These are phyloP conservation scores for Aureobasidium mangrovei DNA, from an alignment of 2,329 filamentous ascomycete species.

Conservation along the genomic window DNA sequence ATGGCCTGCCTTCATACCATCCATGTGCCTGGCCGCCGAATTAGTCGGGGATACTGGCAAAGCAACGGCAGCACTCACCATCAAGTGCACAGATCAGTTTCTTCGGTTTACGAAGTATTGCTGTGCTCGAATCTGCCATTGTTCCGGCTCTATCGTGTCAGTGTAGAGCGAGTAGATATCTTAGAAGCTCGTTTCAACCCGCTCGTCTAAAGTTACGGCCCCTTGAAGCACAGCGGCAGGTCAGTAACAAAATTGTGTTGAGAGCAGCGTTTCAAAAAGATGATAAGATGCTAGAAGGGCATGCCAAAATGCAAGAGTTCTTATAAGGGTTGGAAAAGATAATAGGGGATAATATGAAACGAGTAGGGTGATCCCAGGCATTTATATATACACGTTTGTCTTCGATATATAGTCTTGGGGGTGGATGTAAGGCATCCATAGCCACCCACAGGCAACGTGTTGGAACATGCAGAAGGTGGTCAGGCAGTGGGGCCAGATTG, in stretches of 20 bases:
- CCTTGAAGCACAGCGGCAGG: too few relatives aligned
- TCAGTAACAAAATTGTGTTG: too few relatives aligned
- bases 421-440: not conserved
- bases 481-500: slow-evolving; percentile 4
- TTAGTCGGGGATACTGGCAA: not conserved
- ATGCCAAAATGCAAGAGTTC: too few relatives aligned
- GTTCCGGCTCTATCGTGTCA: too few relatives aligned
- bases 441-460: slow-evolving; percentile 4
- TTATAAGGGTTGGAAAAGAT: too few relatives aligned
- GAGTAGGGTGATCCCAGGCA: not conserved
- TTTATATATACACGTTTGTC: not conserved
- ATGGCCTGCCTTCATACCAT: slow-evolving; percentile 12
- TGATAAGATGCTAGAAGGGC: too few relatives aligned
- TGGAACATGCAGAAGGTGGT: not conserved
- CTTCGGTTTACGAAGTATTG: slow-evolving; percentile 11
- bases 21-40: slow-evolving; percentile 24
- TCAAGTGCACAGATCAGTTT: slow-evolving; percentile 11
- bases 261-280: too few relatives aligned
- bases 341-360: not conserved
- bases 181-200: too few relatives aligned
- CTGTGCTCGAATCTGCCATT: not conserved
- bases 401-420: not conserved
- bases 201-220: too few relatives aligned
- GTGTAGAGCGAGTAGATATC: too few relatives aligned
- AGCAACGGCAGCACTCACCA: not conserved